Percentiles rank a stretch among this genome's conserved stretches.
Evolutionary conservation across 306 rosid species (phyloP).

Genomic region (barrel medic (Medicago truncatula)): DNA sequence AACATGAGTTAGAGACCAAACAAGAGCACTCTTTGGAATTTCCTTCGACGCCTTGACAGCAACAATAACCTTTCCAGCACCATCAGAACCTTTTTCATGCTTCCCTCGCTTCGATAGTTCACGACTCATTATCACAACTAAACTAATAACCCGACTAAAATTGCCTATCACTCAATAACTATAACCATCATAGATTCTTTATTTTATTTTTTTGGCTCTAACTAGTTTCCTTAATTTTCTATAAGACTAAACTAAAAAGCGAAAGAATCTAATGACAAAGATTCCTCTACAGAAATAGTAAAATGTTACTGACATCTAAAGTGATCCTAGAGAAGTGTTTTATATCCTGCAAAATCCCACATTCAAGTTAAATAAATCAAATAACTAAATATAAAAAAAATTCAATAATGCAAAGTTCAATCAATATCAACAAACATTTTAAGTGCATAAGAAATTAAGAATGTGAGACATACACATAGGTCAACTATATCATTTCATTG

Average conservation of each 20-base stretch:
- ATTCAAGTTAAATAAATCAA: slow-evolving; percentile 37
- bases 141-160: slow-evolving; percentile 34
- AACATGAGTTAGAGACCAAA: slow-evolving; percentile 98
- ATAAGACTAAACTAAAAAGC: slow-evolving; percentile 21
- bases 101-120: slow-evolving; percentile 78
- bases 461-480: slow-evolving; percentile 32
- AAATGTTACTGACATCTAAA: slow-evolving; percentile 35
- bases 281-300: slow-evolving; percentile 48
- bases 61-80: slow-evolving; percentile 85
- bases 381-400: no score
- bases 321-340: slow-evolving; percentile 45
- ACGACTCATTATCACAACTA: slow-evolving; percentile 63
- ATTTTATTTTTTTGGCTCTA: slow-evolving; percentile 46
- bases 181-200: slow-evolving; percentile 44
- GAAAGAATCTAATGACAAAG: slow-evolving; percentile 38
- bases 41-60: slow-evolving; percentile 96
- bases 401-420: slow-evolving; percentile 31
- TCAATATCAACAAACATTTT: background rate
- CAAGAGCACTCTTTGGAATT: slow-evolving; percentile 89
- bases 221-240: slow-evolving; percentile 37
- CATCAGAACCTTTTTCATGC: slow-evolving; percentile 79
- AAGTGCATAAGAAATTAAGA: background rate
- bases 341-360: slow-evolving; percentile 44
- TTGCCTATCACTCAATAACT: slow-evolving; percentile 43
- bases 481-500: slow-evolving; percentile 43